Percentiles rank a stretch among this genome's conserved stretches.
These are phyloP conservation scores for Cladosporium sphaerospermum DNA, from an alignment of 2,329 filamentous ascomycete species.

Conservation along the genomic window DNA sequence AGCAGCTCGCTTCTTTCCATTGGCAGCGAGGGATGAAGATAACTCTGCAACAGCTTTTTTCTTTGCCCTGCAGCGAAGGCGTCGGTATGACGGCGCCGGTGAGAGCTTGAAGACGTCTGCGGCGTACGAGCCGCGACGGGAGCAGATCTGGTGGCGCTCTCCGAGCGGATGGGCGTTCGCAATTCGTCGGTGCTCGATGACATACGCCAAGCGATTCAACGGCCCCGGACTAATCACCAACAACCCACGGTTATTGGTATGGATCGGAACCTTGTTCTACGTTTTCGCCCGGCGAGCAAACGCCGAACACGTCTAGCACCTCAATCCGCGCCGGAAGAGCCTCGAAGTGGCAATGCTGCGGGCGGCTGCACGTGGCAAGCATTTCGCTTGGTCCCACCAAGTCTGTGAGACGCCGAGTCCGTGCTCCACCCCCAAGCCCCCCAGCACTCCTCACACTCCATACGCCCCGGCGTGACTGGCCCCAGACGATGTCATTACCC, in stretches of 20 bases:
- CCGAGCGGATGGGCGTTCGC: neutral
- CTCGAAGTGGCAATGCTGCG: slow-evolving; percentile 4
- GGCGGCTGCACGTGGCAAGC: slow-evolving; percentile 8
- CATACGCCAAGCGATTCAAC: slow-evolving; percentile 7
- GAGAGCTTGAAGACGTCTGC: neutral
- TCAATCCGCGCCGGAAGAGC: neutral
- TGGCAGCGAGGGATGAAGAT: too few relatives aligned
- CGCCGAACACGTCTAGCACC: slow-evolving; percentile 1
- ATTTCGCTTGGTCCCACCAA: slow-evolving; percentile 11
- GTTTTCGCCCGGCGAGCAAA: slow-evolving; percentile 10
- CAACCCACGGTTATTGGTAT: slow-evolving; percentile 1
- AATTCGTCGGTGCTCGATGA: neutral
- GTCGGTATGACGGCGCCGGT: neutral
- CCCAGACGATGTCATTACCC: slow-evolving; percentile 11
- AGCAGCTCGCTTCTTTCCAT: neutral
- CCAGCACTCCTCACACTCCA: slow-evolving; percentile 11
- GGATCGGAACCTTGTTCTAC: slow-evolving; percentile 1
- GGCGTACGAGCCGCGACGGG: slow-evolving; percentile 6
- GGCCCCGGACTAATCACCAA: slow-evolving; percentile 2
- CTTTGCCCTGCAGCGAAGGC: neutral
- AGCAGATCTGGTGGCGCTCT: neutral
- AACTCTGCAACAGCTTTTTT: too few relatives aligned
- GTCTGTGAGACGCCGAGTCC: neutral
- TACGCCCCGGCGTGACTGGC: slow-evolving; percentile 8
- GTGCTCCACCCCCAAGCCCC: slow-evolving; percentile 8